Evolutionary conservation across 1,284 basidiomycete genomes (phyloP), one percentile per base, ranked within the genome.

Genomic region (Malassezia psittaci): DNA sequence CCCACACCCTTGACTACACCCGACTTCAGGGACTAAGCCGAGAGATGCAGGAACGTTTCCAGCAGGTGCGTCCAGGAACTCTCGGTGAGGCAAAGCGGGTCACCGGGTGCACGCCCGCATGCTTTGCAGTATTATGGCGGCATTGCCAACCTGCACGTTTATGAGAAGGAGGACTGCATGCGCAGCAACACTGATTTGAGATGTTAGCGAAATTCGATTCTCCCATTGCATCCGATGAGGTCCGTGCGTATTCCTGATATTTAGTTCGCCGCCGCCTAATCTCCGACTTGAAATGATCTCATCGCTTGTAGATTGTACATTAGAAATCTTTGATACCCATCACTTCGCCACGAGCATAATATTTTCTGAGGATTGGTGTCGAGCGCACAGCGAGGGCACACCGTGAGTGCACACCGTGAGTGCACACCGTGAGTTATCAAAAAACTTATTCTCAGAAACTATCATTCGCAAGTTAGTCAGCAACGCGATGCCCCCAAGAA

Each of bases 41-140:
- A 16, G 88, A 90, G 70, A 83, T 88, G 18, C 79, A 79, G 54
- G 85, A 89, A 68, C 79, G 83, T 40, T 75, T 90, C 41, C 77
- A 76, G 48, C 75, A 66, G 2, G 79, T 85, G 13, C 77, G 81
- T 36, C 88, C 88, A 0, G 79, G 79, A 9, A 88, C 81, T 36
- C 81, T 90, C 52, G 59, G 50, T n/a, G 57, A 64, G 54, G 66
- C 64, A 2, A 68, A 66, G 54, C 64, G 62, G 42, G 59, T 68
- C 19, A 56, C 56, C 0, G 64, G 66, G 10, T 68, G 62, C 47
- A 68, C 64, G 18, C 64, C 66, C 8, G 59, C 62, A 16, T 60
- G 60, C 45, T 68, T 63, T 39, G 66, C 66, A 12, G 59, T 63
- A 19, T 51, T 68, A 11, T 68, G 66, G 66, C 54, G 64, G 8